Percentiles rank a stretch among this genome's conserved stretches.
Conservation (phyloP, 164 flowering plant genomes). For the Pachysandra terminalis region DNA sequence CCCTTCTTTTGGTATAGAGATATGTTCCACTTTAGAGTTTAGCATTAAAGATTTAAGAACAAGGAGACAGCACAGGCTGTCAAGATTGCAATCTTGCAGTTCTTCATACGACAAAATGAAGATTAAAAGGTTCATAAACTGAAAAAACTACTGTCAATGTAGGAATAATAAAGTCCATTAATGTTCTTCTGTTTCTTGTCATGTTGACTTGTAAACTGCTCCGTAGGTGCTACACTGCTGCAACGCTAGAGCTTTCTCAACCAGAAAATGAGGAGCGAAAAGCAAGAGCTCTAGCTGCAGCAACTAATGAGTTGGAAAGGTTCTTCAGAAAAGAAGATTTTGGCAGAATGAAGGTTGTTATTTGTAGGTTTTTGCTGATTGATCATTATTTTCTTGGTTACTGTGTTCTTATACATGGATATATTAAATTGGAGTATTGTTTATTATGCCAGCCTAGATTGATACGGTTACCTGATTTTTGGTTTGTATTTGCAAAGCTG, state of each 20-base stretch:
- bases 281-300: slow-evolving; percentile 72
- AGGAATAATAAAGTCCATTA: neutral
- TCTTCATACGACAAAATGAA: slow-evolving; percentile 18
- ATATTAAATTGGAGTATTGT: neutral
- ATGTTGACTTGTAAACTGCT: neutral
- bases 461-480: neutral
- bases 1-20: slow-evolving; percentile 34
- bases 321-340: slow-evolving; percentile 81
- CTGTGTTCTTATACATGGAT: neutral
- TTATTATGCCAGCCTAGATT: neutral
- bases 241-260: slow-evolving; percentile 75
- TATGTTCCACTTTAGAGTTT: slow-evolving; percentile 59
- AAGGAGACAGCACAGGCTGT: slow-evolving; percentile 53
- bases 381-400: neutral
- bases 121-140: slow-evolving; percentile 36
- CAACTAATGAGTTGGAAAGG: slow-evolving; percentile 83
- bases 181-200: neutral
- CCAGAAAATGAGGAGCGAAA: slow-evolving; percentile 68
- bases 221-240: slow-evolving; percentile 68
- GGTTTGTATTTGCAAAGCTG: no score
- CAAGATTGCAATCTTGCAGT: slow-evolving; percentile 32
- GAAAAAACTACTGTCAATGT: neutral
- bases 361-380: slow-evolving; percentile 7
- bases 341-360: slow-evolving; percentile 74
- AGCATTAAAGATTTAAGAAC: slow-evolving; percentile 51